Base-by-base conservation (phyloP, 176 grass and related monocot species). In the Microstegium vimineum region DNA sequence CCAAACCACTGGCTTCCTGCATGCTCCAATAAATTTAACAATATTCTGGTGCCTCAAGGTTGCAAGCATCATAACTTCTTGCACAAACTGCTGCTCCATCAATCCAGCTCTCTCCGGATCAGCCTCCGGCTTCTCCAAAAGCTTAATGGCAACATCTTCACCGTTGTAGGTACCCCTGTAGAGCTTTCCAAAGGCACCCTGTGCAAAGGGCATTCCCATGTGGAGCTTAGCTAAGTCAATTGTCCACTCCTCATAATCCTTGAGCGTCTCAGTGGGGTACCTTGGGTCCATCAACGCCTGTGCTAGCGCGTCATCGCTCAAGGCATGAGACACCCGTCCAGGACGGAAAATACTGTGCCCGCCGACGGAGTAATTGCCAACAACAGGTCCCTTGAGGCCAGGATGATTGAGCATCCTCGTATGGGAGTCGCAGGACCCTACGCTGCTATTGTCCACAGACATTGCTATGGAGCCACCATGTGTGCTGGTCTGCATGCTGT, bases 31-130 rank as follows among this genome's bases (percentile, higher is more conserved):
- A 30, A 95, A 95, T 59, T 85, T 95, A 17, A 92, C 90, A 15
- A 95, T 90, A 62, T 90, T 95, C 65, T 82, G 82, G 60, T 95
- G 93, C 74, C 84, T 95, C 46, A 95, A 75, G 1, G 83, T 92
- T 31, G 93, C 87, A 66, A 95, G 90, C 93, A 95, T 95, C 85
- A 88, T 90, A 66, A 95, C 93, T 78, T 95, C 93, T 28, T 95
- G 93, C 37, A 83, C 93, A 43, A 92, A 95, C 23, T 95, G 93
- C 66, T 92, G 93, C 61, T 95, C 93, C 75, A 95, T 69, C 66
- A 95, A 47, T 20, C 81, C 85, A 33, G 90, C 90, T 26, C 81
- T 86, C 36, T 65, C 69, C 0, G 86, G 87, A 38, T 95, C 90
- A 61, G 73, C 84, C 74, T 95, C 90, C 4, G 93, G 93, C 38